phyloP scores from a whole-genome alignment of 2,329 filamentous ascomycete species.

The Phyllosticta citribraziliensis region DNA sequence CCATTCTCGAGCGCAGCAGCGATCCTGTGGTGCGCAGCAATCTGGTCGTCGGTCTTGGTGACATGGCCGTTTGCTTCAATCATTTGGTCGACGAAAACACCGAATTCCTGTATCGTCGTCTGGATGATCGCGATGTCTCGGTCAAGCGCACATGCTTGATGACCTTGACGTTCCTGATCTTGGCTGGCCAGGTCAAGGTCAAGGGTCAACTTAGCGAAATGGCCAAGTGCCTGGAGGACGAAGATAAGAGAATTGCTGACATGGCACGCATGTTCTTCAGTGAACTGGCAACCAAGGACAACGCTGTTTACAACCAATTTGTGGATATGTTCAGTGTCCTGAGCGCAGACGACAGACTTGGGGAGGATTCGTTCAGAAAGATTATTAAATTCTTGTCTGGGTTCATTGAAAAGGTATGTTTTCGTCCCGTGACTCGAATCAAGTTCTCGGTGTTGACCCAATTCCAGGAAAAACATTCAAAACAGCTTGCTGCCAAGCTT shows the following conservation, averaged over 20 bases:
- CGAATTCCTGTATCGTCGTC: constrained; percentile 87
- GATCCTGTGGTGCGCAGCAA: constrained; percentile 92
- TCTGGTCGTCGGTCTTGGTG: constrained; percentile 89
- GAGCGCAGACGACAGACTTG: constrained; percentile 67
- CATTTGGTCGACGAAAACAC: constrained; percentile 99
- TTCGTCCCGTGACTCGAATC: not conserved
- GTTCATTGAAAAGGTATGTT: constrained; percentile 87
- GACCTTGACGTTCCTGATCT: constrained; percentile 94
- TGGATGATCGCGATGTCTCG: constrained; percentile 78
- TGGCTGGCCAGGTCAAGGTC: constrained; percentile 97
- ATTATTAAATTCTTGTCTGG: constrained; percentile 89
- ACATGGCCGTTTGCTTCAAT: constrained; percentile 99
- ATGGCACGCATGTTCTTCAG: constrained; percentile 97
- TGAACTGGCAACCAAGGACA: constrained; percentile 94
- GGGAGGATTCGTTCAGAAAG: constrained; percentile 75
- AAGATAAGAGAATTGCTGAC: constrained; percentile 89
- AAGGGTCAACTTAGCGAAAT: constrained; percentile 98
- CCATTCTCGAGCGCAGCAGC: constrained; percentile 89
- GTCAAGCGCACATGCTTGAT: constrained; percentile 97
- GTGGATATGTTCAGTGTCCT: constrained; percentile 97
- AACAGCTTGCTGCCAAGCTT: constrained; percentile 85
- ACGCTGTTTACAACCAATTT: constrained; percentile 98
- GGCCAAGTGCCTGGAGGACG: constrained; percentile 96
- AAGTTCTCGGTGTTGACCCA: not conserved
- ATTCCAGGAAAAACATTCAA: constrained; percentile 84